These are phyloP conservation scores for Capsella bursapastoris DNA, from an alignment of 345 rosid genomes.

Conservation along the genomic window DNA sequence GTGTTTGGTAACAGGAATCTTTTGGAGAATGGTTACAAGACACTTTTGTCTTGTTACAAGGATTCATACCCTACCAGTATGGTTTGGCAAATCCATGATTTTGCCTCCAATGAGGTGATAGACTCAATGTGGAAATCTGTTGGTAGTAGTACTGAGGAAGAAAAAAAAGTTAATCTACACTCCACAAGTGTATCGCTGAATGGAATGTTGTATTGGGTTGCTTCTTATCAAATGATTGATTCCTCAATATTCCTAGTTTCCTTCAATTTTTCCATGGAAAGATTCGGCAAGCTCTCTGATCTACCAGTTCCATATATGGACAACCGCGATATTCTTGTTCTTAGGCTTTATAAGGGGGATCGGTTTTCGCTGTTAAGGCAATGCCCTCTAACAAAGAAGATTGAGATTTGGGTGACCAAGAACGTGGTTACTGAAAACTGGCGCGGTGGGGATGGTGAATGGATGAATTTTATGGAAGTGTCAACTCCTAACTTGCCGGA, in stretches of 20 bases:
- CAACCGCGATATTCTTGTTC: not conserved
- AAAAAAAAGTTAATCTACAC: not conserved
- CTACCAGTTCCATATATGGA: not conserved
- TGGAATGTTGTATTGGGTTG: not conserved
- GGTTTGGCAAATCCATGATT: not conserved
- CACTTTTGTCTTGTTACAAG: not conserved
- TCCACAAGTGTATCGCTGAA: not conserved
- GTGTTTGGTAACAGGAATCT: not conserved
- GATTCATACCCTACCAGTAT: not conserved
- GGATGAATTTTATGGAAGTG: too few relatives aligned
- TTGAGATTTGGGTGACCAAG: slow-evolving; percentile 14
- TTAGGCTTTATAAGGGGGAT: not conserved
- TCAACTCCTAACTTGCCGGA: too few relatives aligned
- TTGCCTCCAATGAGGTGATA: not conserved
- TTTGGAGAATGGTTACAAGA: not conserved
- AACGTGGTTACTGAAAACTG: not conserved
- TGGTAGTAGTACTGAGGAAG: not conserved
- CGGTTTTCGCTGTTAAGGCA: not conserved
- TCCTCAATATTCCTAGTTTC: not conserved
- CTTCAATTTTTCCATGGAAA: not conserved
- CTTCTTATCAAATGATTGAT: not conserved
- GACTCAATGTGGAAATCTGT: too few relatives aligned
- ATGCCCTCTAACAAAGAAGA: not conserved
- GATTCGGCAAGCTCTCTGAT: not conserved
- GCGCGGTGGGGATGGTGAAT: not conserved